Percentiles rank a stretch among this genome's conserved stretches.
phyloP scores from a whole-genome alignment of 2,329 filamentous ascomycete genomes.

The Penicillium sp. region DNA sequence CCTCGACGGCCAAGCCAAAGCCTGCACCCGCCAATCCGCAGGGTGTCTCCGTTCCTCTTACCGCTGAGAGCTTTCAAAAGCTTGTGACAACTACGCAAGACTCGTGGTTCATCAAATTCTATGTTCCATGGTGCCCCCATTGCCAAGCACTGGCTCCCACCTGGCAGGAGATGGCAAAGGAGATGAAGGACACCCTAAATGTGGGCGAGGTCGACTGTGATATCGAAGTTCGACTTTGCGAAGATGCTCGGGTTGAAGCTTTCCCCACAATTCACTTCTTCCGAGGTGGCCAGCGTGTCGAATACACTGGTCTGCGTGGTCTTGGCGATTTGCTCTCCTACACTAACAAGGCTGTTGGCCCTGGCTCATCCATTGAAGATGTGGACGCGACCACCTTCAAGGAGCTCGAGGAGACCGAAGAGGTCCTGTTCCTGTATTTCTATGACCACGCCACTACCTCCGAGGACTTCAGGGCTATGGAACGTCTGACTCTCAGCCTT shows the following conservation, averaged over 20 bases:
- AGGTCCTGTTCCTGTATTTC: conserved; percentile 96
- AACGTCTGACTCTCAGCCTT: conserved; percentile 79
- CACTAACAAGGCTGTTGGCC: conserved; percentile 78
- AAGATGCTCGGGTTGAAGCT: conserved; percentile 73
- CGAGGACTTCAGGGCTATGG: conserved; percentile 86
- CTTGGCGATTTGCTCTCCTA: conserved; percentile 86
- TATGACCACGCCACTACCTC: conserved; percentile 92
- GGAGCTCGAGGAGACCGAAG: conserved; percentile 83
- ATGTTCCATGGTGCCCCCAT: conserved; percentile 94
- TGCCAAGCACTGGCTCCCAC: conserved; percentile 89
- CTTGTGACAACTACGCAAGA: conserved; percentile 83
- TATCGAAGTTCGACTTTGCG: conserved; percentile 79
- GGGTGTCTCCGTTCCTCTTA: conserved; percentile 72
- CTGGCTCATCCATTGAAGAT: conserved; percentile 72
- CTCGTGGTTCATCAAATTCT: conserved; percentile 98
- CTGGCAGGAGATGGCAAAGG: conserved; percentile 85
- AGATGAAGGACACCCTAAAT: conserved; percentile 86
- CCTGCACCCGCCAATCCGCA: conserved; percentile 66
- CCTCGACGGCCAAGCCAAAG: conserved; percentile 51
- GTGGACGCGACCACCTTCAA: conserved; percentile 74
- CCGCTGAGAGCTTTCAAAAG: conserved; percentile 79
- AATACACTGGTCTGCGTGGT: conserved; percentile 88
- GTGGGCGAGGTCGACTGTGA: conserved; percentile 97
- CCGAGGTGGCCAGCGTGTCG: conserved; percentile 83
- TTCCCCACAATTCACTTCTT: conserved; percentile 94